These are phyloP conservation scores for Allomyces macrogynus DNA, from an alignment of 192 early-diverging fungal species.

Conservation along the genomic window DNA sequence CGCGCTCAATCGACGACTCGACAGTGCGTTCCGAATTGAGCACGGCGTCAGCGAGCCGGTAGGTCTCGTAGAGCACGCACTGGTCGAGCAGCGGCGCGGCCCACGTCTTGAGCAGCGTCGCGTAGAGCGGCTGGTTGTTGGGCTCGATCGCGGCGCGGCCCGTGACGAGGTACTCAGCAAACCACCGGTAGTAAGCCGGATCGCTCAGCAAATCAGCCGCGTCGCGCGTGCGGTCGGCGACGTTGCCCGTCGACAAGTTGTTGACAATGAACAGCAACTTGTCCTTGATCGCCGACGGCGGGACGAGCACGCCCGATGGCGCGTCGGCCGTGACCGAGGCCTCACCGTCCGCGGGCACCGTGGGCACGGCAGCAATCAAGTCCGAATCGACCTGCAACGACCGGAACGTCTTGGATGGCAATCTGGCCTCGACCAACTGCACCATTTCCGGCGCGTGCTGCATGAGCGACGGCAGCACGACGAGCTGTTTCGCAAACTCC, in stretches of 20 bases:
- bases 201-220: conserved; percentile 52
- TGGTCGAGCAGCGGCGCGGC: conserved; percentile 39
- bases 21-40: conserved; percentile 87
- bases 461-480: not conserved
- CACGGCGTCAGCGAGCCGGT: conserved; percentile 62
- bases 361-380: conserved; percentile 5
- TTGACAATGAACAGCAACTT: conserved; percentile 96
- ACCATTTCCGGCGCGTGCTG: conserved; percentile 1
- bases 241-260: conserved; percentile 73
- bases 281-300: conserved; percentile 48
- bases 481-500: conserved; percentile 1
- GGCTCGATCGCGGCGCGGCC: conserved; percentile 91
- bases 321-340: conserved; percentile 19
- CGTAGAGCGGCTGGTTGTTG: conserved; percentile 86
- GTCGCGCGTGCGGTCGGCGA: conserved; percentile 53
- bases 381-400: not conserved
- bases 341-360: conserved; percentile 4
- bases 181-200: conserved; percentile 55
- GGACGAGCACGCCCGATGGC: conserved; percentile 4
- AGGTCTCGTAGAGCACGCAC: conserved; percentile 76
- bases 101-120: conserved; percentile 60
- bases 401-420: not conserved
- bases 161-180: conserved; percentile 82
- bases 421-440: conserved; percentile 2
- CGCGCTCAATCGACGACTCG: conserved; percentile 68